Base-by-base conservation (phyloP, 257 asterid species). In the Dorcoceras hygrometricum region DNA sequence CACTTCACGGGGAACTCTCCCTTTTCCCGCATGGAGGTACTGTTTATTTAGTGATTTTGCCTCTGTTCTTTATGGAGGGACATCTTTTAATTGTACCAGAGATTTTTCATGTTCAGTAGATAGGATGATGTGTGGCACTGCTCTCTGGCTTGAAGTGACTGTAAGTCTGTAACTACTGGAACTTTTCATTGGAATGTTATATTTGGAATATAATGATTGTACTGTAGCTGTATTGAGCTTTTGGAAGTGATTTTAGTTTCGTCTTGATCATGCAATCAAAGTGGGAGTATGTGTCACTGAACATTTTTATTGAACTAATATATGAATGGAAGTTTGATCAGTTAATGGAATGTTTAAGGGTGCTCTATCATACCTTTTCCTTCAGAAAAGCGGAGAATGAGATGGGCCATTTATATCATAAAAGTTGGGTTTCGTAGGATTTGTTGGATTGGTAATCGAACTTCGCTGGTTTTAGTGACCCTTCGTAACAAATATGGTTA, bases 1-100 rank as follows among this genome's bases (percentile, higher is more conserved):
- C 68, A 27, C 31, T 68, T 77, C 80, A 83, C 89, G 84, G 87
- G 87, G 62, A 91, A 86, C 69, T 65, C 84, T 69, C 84, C 84
- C 76, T 85, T 85, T 82, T 81, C 86, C 31, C 81, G 87, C 72
- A 89, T 92, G 96, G 96, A 91, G 96, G 98, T 91, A 65, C 26
- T 14, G 5, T 6, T 23, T 56, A 43, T 43, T 16, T 14, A 43
- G 7, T 43, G 19, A 43, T 14, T 36, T 36, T 36, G 16, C 48
- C 18, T 10, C 48, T 2, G 4, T 36, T 36, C 3, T 36, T 36
- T 36, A 36, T 4, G 18, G 18, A 0, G 48, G 3, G 36, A 31
- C 48, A 36, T 36, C 48, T 2, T n/a, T n/a, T 36, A 39, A 12
- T 28, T 31, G 12, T 43, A 16, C 51, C 7, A 1, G 51, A 12